Base-by-base conservation (phyloP, 768 basidiomycete species). In the Artomyces pyxidatus region DNA sequence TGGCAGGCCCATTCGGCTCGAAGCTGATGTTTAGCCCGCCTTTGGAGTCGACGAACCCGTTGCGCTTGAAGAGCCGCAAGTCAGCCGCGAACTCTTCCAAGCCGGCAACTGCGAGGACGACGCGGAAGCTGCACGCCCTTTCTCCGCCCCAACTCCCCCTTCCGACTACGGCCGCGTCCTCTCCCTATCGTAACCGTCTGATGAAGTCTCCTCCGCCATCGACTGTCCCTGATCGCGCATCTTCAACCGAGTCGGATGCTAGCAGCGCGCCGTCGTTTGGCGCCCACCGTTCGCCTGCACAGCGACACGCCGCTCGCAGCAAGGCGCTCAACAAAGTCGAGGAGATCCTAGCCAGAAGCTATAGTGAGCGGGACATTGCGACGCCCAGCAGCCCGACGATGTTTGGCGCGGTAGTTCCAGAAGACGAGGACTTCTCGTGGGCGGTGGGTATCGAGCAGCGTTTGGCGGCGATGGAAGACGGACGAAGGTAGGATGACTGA, bases 1-100 rank as follows among this genome's bases (percentile, higher is more conserved):
- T 85, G 29, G 82, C 76, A 10, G 76, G 78, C 1, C 72, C 76
- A 1, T 67, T 85, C 48, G 74, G 80, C 48, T 73, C 68, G 23
- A 68, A 71, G 23, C 68, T 85, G 25, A 79, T 76, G 56, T 84
- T 85, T 54, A 59, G 59, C 25, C 47, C 55, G 1, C 21, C 52
- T 32, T 17, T 17, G 12, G 32, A 17, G 23, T 23, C 19, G 29
- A 10, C 35, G 42, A 1, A 3, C 2, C 10, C 27, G 26, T 14
- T 2, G 35, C 17, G 37, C 17, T 30, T 2, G 28, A 4, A 25
- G 25, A 9, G 4, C 32, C 39, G 25, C 49, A 14, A 12, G 6
- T 16, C 42, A 40, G 19, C 11, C 25, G 6, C 35, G 29, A 10
- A 12, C 25, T 2, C 46, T 6, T 22, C 1, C 17, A 11, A 26